Evolutionary conservation across 2,329 filamentous ascomycete species (phyloP), one percentile per base, ranked within the genome.

Genomic region (Penicillium carneum): DNA sequence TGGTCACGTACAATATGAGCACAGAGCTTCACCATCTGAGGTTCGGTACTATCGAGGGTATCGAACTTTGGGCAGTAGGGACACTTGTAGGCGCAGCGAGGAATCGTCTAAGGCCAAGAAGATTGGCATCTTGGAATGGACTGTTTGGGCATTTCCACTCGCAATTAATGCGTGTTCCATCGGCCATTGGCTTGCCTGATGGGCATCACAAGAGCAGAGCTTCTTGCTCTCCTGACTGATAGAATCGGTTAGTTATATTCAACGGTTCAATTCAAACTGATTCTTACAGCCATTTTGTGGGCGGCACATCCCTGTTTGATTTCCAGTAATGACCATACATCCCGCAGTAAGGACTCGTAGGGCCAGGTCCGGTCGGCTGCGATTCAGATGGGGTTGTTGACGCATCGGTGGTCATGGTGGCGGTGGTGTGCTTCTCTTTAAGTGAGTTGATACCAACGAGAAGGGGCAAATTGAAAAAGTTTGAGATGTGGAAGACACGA

Each of bases 21-120:
- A 4, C 38, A 39, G 6, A 45, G n/a, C 18, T 53, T 45, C 29
- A 42, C 38, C 18, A 45, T 39, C 18, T 33, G 39, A n/a, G 49
- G n/a, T 7, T 2, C 12, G 12, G 36, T 18, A 5, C n/a, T 14
- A 12, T 20, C n/a, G n/a, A 23, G n/a, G 9, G 4, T 2, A 16
- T 53, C 50, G 4, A 33, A 53, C 8, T 33, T 23, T 2, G 39
- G 39, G 39, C 50, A 53, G 38, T 53, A 53, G 18, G 50, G 50
- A 23, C 39, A 53, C 18, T 45, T 53, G 18, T 53, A 53, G 5
- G 39, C 18, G 18, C 50, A 53, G 5, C 39, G 14, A n/a, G 26
- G 50, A 43, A 53, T 20, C 2, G n/a, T 43, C 50, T 45, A 42
- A 31, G 10, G 1, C 0, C 3, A 39, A 31, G 10, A 4, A 20